These are phyloP conservation scores for Wickerhamiella galacta DNA, from an alignment of 805 yeast species.

Conservation along the genomic window DNA sequence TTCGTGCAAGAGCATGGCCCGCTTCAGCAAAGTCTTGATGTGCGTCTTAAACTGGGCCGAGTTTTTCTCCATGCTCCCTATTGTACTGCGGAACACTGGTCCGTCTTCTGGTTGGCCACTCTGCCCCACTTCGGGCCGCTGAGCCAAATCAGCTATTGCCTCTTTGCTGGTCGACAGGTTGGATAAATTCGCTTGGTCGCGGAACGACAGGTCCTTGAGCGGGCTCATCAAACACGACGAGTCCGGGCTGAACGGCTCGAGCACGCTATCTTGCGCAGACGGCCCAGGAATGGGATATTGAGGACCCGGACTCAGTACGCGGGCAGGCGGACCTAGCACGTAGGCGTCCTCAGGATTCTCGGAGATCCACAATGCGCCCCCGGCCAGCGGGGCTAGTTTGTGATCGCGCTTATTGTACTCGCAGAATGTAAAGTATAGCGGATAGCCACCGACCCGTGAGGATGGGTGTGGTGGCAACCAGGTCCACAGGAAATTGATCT, in stretches of 20 bases:
- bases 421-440: conserved; percentile 24
- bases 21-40: conserved; percentile 24
- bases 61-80: conserved; percentile 24
- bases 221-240: conserved; percentile 3
- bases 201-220: background rate
- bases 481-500: conserved; percentile 20
- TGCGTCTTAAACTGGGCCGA: conserved; percentile 21
- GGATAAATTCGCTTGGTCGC: background rate
- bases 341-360: conserved; percentile 4
- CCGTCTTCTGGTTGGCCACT: conserved; percentile 28
- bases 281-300: too few relatives aligned
- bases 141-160: background rate
- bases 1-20: conserved; percentile 20
- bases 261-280: too few relatives aligned
- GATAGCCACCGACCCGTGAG: conserved; percentile 16
- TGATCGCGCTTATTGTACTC: conserved; percentile 24
- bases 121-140: conserved; percentile 17
- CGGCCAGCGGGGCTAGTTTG: conserved; percentile 18
- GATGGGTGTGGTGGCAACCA: conserved; percentile 15
- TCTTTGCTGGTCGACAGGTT: conserved; percentile 1
- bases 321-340: background rate
- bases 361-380: conserved; percentile 22
- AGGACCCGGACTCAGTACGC: too few relatives aligned
- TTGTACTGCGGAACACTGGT: conserved; percentile 28
- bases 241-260: conserved; percentile 5